Base-by-base conservation (phyloP, 495 filamentous ascomycete genomes). In the Parathielavia appendiculata region DNA sequence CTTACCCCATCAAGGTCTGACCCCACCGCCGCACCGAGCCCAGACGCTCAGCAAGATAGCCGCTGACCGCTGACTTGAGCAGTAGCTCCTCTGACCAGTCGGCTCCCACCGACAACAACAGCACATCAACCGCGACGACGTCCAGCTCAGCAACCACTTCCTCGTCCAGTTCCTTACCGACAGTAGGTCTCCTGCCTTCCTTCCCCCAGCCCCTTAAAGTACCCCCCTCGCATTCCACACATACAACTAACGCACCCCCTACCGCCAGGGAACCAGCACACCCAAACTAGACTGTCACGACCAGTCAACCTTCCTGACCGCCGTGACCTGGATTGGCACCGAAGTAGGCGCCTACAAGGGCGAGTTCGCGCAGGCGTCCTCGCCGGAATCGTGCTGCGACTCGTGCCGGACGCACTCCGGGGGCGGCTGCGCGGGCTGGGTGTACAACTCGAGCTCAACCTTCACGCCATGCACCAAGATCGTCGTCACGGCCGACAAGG, bases 381-480 rank as follows among this genome's bases (percentile, higher is more conserved):
- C 64, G 0, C 50, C 60, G 11, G 38, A 58, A 11, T 54, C 19
- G 17, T 70, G 68, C 64, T 70, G 68, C 58, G 43, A 30, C 2
- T 8, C 13, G 0, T 69, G 68, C 54, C 52, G 44, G 30, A 20
- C 13, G 9, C 38, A 26, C 20, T 16, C 19, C 7, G 16, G 35
- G 34, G 49, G 49, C 4, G 56, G 60, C 32, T 71, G 68, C 51
- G 63, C 60, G 8, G 66, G 61, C 40, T 71, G 68, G 68, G 6
- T 67, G 19, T 67, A 53, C 54, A 41, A 63, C 20, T 41, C 19
- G 6, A 14, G 3, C 0, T 55, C 46, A 8, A 1, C 20, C 0
- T 69, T 53, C 44, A 71, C 66, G 30, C 66, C 68, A 0, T 71
- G 68, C 52, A 54, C 61, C 23, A 56, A 55, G 47, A 23, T 64